Base-by-base conservation (phyloP, 1,284 basidiomycete species). In the Apiotrichum gracile region DNA sequence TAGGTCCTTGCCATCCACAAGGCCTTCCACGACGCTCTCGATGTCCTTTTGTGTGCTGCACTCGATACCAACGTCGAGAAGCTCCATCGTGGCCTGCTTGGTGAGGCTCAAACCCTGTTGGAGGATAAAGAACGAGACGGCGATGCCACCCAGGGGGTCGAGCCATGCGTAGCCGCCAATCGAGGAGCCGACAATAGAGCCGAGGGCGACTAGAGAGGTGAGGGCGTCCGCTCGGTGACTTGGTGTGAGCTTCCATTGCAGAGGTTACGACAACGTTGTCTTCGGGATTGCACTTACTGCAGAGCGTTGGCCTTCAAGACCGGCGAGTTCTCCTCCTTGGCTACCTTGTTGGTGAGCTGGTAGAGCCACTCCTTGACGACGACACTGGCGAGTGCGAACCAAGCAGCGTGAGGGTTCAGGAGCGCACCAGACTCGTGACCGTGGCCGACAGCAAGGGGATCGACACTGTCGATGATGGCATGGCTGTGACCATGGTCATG, bases 371-470 rank as follows among this genome's bases (percentile, higher is more conserved):
- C 96, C 70, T 98, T 98, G 58, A 83, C 76, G 1, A 88, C 54
- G 3, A 97, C 84, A 58, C 87, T 85, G 31, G 85, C 71, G 0
- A 85, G 82, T 1, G 94, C 94, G 65, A 97, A 94, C 91, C 92
- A 97, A 45, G 93, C 91, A 19, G 96, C 94, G 66, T 97, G 93
- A 17, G 91, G 88, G 70, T 97, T 92, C 6, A 97, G 81, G n/a
- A 77, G 56, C 0, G 71, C 71, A 4, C 59, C 69, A 2, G 57
- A 57, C 1, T 40, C 58, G 42, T 62, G 60, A 7, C 56, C 63
- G 57, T 70, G 72, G 38, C 46, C 41, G 41, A 54, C 44, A 19
- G 17, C 43, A 5, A 45, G 43, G 4, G 43, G 43, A 19, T 45
- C 43, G 12, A 45, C 29, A 31, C 31, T 14, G 31, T 31, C 7